Conservation (phyloP, 2,329 filamentous ascomycete genomes). For the Lachnellula arida region DNA sequence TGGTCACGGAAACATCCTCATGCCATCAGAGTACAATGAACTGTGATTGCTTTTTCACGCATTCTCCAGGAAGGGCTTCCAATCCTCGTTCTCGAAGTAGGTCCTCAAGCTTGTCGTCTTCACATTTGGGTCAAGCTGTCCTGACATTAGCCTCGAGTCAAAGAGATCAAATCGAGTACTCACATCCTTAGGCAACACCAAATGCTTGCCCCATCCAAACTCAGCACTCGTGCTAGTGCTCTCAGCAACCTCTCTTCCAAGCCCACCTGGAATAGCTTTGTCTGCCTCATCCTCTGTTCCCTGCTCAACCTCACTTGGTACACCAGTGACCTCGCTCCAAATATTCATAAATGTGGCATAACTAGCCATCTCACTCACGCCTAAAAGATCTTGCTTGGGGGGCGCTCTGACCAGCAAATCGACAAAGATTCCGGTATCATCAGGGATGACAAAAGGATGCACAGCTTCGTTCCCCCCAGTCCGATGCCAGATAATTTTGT, state of each 20-base stretch:
- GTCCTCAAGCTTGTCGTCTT: conserved; percentile 16
- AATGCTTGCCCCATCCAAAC: conserved; percentile 33
- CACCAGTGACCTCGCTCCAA: conserved; percentile 18
- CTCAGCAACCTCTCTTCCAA: conserved; percentile 33
- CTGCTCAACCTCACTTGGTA: conserved; percentile 9
- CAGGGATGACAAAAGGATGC: conserved; percentile 27
- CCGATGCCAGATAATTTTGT: conserved; percentile 10
- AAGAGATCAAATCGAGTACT: neutral
- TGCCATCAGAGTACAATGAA: too few relatives aligned
- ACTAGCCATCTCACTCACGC: conserved; percentile 14
- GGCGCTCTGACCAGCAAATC: conserved; percentile 18
- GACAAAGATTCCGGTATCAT: conserved; percentile 32
- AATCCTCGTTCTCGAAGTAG: conserved; percentile 20
- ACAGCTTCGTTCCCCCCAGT: conserved; percentile 9
- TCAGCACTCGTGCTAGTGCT: conserved; percentile 33
- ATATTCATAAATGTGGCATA: conserved; percentile 15
- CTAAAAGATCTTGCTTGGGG: conserved; percentile 21
- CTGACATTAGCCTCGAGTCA: neutral
- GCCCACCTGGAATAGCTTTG: conserved; percentile 25
- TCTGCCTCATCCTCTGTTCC: conserved; percentile 23
- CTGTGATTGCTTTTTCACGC: neutral
- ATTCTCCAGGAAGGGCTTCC: conserved; percentile 6
- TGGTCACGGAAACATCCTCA: too few relatives aligned
- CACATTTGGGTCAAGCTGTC: conserved; percentile 17
- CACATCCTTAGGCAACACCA: conserved; percentile 17